A percentile compares a stretch with the other conserved stretches of the same genome.
phyloP scores from a whole-genome alignment of 352 stramenopile species.

The Pythium angustatum region DNA sequence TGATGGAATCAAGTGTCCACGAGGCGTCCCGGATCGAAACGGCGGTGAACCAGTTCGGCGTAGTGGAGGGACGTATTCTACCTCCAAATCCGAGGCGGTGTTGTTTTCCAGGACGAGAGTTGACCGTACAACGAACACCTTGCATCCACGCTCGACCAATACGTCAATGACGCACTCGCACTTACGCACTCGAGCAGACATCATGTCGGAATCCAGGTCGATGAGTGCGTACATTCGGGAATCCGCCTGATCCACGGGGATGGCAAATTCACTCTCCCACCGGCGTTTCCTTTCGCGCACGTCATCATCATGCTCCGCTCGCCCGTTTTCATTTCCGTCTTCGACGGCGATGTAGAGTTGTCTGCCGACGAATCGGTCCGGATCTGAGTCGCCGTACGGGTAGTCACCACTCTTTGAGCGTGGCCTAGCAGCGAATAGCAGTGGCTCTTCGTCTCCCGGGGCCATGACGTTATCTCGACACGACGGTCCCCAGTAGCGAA shows the following conservation, averaged over 20 bases:
- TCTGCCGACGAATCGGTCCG: slow-evolving; percentile 30
- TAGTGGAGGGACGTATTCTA: slow-evolving; percentile 77
- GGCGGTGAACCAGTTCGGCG: slow-evolving; percentile 39
- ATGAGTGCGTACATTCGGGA: slow-evolving; percentile 82
- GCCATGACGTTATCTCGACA: slow-evolving; percentile 55
- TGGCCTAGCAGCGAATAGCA: slow-evolving; percentile 41
- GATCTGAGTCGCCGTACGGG: slow-evolving; percentile 24
- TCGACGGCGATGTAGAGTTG: slow-evolving; percentile 78
- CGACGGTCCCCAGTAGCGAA: slow-evolving; percentile 72
- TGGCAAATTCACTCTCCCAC: slow-evolving; percentile 77
- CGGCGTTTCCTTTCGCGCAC: slow-evolving; percentile 27
- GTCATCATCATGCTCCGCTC: slow-evolving; percentile 17
- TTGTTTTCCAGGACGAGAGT: slow-evolving; percentile 84
- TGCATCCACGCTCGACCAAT: slow-evolving; percentile 81
- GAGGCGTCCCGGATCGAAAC: slow-evolving; percentile 32
- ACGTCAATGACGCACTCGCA: slow-evolving; percentile 89
- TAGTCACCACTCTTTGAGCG: slow-evolving; percentile 16
- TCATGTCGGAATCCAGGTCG: slow-evolving; percentile 54
- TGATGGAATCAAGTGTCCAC: slow-evolving; percentile 50
- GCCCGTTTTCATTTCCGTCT: slow-evolving; percentile 29
- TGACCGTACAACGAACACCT: slow-evolving; percentile 85
- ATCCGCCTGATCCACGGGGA: slow-evolving; percentile 82
- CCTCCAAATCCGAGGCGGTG: slow-evolving; percentile 77
- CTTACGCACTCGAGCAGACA: slow-evolving; percentile 52
- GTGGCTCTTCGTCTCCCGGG: slow-evolving; percentile 60